phyloP scores from a whole-genome alignment of 129 eudicot genomes.

The Solidago caesia region DNA sequence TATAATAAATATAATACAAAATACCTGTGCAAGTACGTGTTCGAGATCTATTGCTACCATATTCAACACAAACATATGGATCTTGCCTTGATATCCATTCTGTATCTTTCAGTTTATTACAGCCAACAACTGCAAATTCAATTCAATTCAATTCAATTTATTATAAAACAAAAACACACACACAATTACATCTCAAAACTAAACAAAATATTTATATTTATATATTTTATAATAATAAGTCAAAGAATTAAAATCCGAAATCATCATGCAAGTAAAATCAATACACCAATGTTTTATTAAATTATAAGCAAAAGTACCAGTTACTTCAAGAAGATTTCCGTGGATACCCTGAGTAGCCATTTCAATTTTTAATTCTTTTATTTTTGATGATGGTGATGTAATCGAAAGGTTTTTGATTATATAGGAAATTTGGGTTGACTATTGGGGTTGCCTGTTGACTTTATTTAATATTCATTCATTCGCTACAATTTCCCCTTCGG shows the following conservation, averaged over 20 bases:
- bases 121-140: constrained; percentile 58
- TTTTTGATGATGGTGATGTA: constrained; percentile 6
- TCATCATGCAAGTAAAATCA: neutral
- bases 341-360: constrained; percentile 83
- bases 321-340: constrained; percentile 85
- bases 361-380: neutral
- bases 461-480: too few relatives aligned
- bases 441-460: too few relatives aligned
- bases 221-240: neutral
- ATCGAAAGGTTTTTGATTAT: neutral
- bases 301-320: constrained; percentile 45
- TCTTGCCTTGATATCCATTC: constrained; percentile 99
- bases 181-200: constrained; percentile 5
- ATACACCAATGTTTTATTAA: neutral
- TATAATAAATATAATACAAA: neutral
- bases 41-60: constrained; percentile 67
- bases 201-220: neutral
- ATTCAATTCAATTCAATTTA: too few relatives aligned
- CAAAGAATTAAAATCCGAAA: neutral
- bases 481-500: too few relatives aligned
- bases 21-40: constrained; percentile 90
- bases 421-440: neutral
- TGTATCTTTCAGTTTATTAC: constrained; percentile 77
- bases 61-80: constrained; percentile 90
- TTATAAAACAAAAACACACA: neutral